These are phyloP conservation scores for Pythium plurisporium DNA, from an alignment of 352 stramenopile species.

Conservation along the genomic window DNA sequence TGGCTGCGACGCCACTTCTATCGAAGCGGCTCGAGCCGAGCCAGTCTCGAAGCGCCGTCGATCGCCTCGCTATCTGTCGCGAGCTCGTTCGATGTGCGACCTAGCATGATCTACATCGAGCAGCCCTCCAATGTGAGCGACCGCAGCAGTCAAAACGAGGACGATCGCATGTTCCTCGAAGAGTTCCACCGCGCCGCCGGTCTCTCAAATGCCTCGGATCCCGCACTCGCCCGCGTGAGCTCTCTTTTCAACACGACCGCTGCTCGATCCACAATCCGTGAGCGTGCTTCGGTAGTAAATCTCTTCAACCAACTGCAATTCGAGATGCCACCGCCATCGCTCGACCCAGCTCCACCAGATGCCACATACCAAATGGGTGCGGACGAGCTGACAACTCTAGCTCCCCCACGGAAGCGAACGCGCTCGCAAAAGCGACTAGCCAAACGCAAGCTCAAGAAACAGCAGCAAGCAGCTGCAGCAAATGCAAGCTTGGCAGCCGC, in stretches of 20 bases:
- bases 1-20: slow-evolving; percentile 9
- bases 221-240: slow-evolving; percentile 1
- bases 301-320: slow-evolving; percentile 23
- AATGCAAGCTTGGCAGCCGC: background rate
- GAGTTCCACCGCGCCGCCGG: slow-evolving; percentile 8
- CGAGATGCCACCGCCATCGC: slow-evolving; percentile 2
- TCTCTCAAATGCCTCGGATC: background rate
- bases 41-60: slow-evolving; percentile 1
- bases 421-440: slow-evolving; percentile 1
- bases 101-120: slow-evolving; percentile 16
- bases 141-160: background rate
- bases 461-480: background rate
- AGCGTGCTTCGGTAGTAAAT: slow-evolving; percentile 16
- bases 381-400: background rate
- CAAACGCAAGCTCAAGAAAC: background rate
- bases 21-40: background rate
- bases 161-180: slow-evolving; percentile 17
- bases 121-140: background rate
- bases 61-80: background rate
- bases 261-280: slow-evolving; percentile 19
- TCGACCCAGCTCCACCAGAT: background rate
- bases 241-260: slow-evolving; percentile 8
- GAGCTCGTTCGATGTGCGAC: background rate
- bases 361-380: background rate
- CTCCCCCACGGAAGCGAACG: background rate